Evolutionary conservation across 2,329 filamentous ascomycete genomes (phyloP).

Genomic region (Colletotrichum sp.): DNA sequence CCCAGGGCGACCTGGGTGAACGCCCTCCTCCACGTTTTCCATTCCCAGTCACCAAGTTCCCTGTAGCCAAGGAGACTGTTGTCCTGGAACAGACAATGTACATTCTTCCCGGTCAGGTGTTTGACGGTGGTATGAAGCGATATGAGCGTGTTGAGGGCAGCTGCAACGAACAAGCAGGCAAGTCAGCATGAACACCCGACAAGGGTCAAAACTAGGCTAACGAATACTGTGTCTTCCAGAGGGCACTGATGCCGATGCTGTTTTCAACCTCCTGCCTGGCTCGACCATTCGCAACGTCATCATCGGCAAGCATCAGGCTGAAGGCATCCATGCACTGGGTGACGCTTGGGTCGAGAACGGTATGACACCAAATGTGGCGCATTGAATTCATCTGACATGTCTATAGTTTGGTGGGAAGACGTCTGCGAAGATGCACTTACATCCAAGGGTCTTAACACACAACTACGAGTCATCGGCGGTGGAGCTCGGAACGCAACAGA

Average conservation of each 20-base stretch:
- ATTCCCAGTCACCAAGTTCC: constrained; percentile 33
- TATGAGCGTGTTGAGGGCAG: constrained; percentile 43
- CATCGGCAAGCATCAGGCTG: constrained; percentile 39
- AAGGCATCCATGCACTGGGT: constrained; percentile 34
- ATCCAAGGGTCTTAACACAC: constrained; percentile 31
- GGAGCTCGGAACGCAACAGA: constrained; percentile 31
- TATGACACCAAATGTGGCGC: background rate
- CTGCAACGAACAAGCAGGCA: constrained; percentile 44
- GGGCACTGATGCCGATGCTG: constrained; percentile 43
- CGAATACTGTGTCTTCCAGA: constrained; percentile 26
- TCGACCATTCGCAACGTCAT: constrained; percentile 43
- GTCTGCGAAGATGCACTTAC: constrained; percentile 33
- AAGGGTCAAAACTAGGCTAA: background rate
- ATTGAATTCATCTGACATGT: background rate
- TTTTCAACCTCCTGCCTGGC: constrained; percentile 40
- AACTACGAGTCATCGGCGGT: constrained; percentile 31
- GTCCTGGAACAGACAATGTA: constrained; percentile 32
- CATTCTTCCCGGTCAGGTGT: constrained; percentile 33
- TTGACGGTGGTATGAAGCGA: constrained; percentile 39
- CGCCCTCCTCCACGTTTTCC: constrained; percentile 32
- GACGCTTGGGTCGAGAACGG: constrained; percentile 35
- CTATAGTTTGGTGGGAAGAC: constrained; percentile 33
- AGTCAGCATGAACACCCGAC: background rate
- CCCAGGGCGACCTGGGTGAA: constrained; percentile 29
- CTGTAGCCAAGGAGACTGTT: constrained; percentile 30